Base-by-base conservation (phyloP, 2,329 filamentous ascomycete genomes). In the Penicillium sp. region DNA sequence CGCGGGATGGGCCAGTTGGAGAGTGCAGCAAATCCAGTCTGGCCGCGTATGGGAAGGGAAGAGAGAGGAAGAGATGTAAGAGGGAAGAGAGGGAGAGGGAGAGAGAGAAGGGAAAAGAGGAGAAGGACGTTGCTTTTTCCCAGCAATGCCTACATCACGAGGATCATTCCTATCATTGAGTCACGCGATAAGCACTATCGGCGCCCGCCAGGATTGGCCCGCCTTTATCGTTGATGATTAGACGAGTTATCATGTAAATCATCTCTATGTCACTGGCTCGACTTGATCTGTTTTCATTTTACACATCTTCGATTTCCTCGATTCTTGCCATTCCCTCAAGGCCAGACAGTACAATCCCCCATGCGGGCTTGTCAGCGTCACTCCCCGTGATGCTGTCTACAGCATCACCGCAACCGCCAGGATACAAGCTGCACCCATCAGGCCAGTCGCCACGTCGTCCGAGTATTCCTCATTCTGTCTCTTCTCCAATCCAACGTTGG, bases 331-430 rank as follows among this genome's bases (percentile, higher is more conserved):
- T n/a, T n/a, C n/a, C n/a, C n/a, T n/a, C n/a, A n/a, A n/a, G n/a
- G n/a, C n/a, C n/a, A n/a, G n/a, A n/a, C 7, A 23, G 21, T 11
- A 7, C 21, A 7, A 23, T 23, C 21, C 7, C 21, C 7, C 7
- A 23, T 23, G 11, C 13, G 15, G 5, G 36, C 36, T 39, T 38
- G 41, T 43, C 32, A 43, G 7, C 7, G 7, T 13, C 21, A 19
- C 9, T 36, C 37, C 38, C 36, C 29, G 35, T 32, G 29, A 31
- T 35, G 16, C 33, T 18, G 29, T 14, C 43, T 43, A 58, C 45
- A 59, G 43, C 15, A 53, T 48, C 48, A 58, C 26, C 9, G 53
- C 53, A 33, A 50, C 46, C 26, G 52, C 52, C 38, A 58, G 33
- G 14, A 58, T 39, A 33, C 46, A 50, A 20, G 41, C 54, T 20